A percentile compares a stretch with the other conserved stretches of the same genome.
These are phyloP conservation scores for Kentomonas sorsogonicus DNA, from an alignment of 208 protist genomes.

Conservation along the genomic window DNA sequence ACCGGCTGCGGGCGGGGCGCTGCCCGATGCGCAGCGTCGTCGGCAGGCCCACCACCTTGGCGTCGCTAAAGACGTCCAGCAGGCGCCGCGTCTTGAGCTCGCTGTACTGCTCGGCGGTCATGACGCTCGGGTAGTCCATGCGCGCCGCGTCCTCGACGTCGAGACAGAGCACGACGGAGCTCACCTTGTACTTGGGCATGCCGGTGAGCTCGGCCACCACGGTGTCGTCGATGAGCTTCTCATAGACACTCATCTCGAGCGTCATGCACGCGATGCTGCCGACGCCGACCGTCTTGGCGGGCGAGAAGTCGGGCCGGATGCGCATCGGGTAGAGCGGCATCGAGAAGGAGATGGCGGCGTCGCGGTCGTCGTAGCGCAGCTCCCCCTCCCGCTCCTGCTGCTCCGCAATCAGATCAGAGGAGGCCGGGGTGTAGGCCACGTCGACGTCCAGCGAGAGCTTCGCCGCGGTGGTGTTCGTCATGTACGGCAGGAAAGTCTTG, in stretches of 20 bases:
- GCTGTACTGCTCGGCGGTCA: slow-evolving; percentile 86
- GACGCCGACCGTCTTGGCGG: slow-evolving; percentile 80
- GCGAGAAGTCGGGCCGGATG: slow-evolving; percentile 77
- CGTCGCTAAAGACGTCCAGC: slow-evolving; percentile 66
- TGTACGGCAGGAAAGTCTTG: slow-evolving; percentile 58
- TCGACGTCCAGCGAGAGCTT: slow-evolving; percentile 69
- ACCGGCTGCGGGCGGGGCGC: slow-evolving; percentile 63
- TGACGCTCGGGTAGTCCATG: slow-evolving; percentile 81
- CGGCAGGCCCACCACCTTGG: slow-evolving; percentile 58
- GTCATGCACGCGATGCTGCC: slow-evolving; percentile 89
- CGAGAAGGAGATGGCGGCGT: slow-evolving; percentile 72
- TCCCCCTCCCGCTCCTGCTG: slow-evolving; percentile 78
- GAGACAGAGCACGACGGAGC: slow-evolving; percentile 62
- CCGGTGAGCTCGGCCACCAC: slow-evolving; percentile 68
- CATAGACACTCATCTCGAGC: slow-evolving; percentile 70
- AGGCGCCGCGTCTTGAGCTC: slow-evolving; percentile 74
- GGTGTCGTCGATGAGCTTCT: slow-evolving; percentile 74
- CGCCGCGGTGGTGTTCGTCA: slow-evolving; percentile 30
- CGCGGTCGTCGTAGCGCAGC: slow-evolving; percentile 75
- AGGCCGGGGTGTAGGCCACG: slow-evolving; percentile 56
- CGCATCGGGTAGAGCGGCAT: slow-evolving; percentile 81
- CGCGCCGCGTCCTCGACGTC: slow-evolving; percentile 84
- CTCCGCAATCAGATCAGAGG: slow-evolving; percentile 44
- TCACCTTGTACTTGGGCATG: slow-evolving; percentile 78
- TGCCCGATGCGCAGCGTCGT: slow-evolving; percentile 58